phyloP scores from a whole-genome alignment of 352 stramenopile genomes.

The Pythium pyrilobum region DNA sequence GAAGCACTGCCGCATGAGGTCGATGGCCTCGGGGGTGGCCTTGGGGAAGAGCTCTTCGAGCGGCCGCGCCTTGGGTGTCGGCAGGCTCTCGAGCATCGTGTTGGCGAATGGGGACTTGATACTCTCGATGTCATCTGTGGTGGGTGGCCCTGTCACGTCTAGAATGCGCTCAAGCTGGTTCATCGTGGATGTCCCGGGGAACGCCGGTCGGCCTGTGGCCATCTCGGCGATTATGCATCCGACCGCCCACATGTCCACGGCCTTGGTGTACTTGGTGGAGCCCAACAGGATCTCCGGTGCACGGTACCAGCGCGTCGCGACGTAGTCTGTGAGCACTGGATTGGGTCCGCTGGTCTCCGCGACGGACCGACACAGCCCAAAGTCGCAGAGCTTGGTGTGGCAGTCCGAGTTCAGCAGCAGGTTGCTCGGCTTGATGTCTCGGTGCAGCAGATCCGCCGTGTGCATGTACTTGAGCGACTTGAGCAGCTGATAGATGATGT shows the following conservation, averaged over 20 bases:
- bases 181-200: conserved; percentile 95
- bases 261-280: conserved; percentile 91
- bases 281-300: conserved; percentile 94
- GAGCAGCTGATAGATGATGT: conserved; percentile 96
- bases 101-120: conserved; percentile 92
- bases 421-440: conserved; percentile 97
- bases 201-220: conserved; percentile 88
- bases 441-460: conserved; percentile 91
- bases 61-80: conserved; percentile 57
- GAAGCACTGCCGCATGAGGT: conserved; percentile 88
- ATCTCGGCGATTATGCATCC: conserved; percentile 95
- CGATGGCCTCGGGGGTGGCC: conserved; percentile 80
- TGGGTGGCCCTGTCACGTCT: conserved; percentile 89
- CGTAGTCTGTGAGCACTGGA: conserved; percentile 93
- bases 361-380: conserved; percentile 92
- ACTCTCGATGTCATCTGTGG: conserved; percentile 85
- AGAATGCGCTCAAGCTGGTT: conserved; percentile 96
- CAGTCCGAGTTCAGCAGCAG: conserved; percentile 94
- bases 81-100: conserved; percentile 92
- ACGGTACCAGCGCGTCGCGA: conserved; percentile 95
- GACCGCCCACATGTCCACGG: conserved; percentile 93
- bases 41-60: conserved; percentile 88
- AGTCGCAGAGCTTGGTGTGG: conserved; percentile 95
- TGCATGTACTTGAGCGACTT: conserved; percentile 97
- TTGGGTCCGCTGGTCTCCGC: conserved; percentile 77